phyloP scores from a whole-genome alignment of 1,284 basidiomycete genomes.

The Chiua sp. region DNA sequence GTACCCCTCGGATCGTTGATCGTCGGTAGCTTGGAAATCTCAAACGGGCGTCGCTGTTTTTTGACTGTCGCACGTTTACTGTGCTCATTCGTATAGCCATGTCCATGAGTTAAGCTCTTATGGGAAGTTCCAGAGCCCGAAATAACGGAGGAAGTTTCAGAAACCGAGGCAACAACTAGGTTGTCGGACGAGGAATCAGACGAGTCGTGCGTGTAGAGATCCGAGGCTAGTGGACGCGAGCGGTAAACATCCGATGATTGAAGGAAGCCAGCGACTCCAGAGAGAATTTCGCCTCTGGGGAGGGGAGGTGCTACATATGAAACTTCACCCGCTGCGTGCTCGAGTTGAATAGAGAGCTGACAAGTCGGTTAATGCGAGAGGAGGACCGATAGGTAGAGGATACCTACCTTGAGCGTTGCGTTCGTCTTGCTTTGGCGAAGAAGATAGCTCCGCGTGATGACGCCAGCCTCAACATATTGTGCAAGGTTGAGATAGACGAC shows the following conservation, averaged over 20 bases:
- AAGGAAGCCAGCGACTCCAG: slow-evolving; percentile 64
- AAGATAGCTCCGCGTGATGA: slow-evolving; percentile 72
- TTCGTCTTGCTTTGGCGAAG: slow-evolving; percentile 80
- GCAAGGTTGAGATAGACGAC: slow-evolving; percentile 74
- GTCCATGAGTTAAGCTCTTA: neutral
- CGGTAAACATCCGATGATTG: slow-evolving; percentile 57
- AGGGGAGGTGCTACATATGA: slow-evolving; percentile 69
- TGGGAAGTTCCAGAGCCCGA: slow-evolving; percentile 17
- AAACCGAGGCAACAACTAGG: slow-evolving; percentile 29
- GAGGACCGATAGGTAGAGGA: neutral
- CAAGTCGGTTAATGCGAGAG: neutral
- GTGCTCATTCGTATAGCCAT: neutral
- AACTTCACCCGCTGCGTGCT: slow-evolving; percentile 61
- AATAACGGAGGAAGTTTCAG: slow-evolving; percentile 30
- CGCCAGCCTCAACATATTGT: slow-evolving; percentile 70
- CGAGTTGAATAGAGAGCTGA: slow-evolving; percentile 66
- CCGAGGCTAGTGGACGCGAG: slow-evolving; percentile 55
- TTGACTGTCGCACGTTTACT: slow-evolving; percentile 11
- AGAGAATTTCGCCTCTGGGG: slow-evolving; percentile 72
- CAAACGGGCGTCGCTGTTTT: slow-evolving; percentile 41
- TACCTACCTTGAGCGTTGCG: slow-evolving; percentile 68
- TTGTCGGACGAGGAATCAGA: slow-evolving; percentile 44
- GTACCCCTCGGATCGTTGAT: slow-evolving; percentile 65
- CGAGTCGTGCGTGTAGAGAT: slow-evolving; percentile 44
- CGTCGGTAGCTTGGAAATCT: slow-evolving; percentile 52